Evolutionary conservation across 228 moss, liverwort and hornwort species (phyloP), one percentile per base, ranked within the genome.

Genomic region (Sphagnum magellanicum): DNA sequence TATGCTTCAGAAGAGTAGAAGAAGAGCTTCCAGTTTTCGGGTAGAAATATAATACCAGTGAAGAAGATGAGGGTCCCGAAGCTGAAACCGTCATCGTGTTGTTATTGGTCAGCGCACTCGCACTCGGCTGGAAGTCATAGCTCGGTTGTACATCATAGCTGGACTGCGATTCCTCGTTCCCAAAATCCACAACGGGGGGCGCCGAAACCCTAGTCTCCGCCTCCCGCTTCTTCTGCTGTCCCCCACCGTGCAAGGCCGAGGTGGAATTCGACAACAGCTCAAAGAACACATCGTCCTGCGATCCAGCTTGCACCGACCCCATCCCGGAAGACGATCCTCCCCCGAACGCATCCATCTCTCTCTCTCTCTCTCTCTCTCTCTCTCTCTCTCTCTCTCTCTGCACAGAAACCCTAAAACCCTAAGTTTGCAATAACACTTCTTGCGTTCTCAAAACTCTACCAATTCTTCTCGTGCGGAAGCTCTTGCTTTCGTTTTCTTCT

Each of bases 201-300:
- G 5, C 66, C 70, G 49, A 79, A 32, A 32, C 32, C 32, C 32
- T 32, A 32, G 32, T 32, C 32, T 32, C 32, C 32, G 32, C 32
- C 55, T 87, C 81, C 69, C 78, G 78, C 51, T 78, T 85, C 11
- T 75, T 78, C 13, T 78, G 17, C 70, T 67, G 17, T 53, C 50
- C 32, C 32, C 32, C 32, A 32, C 32, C 32, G 32, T 32, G 32
- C 7, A 78, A 46, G 74, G 67, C 76, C 8, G 70, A 68, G 57
- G 71, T 74, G 62, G 75, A 79, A 61, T 78, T 58, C 10, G 80
- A 5, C 76, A 95, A 76, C 76, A 95, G 80, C 60, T 92, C 95
- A 48, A 86, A 91, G 67, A 92, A 95, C 6, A 90, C 87, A 49
- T 95, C 92, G 68, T 80, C 81, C 74, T 92, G 89, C 52, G 84